These are phyloP conservation scores for Xylariaceae sp. DNA, from an alignment of 2,329 filamentous ascomycete species.

Conservation along the genomic window DNA sequence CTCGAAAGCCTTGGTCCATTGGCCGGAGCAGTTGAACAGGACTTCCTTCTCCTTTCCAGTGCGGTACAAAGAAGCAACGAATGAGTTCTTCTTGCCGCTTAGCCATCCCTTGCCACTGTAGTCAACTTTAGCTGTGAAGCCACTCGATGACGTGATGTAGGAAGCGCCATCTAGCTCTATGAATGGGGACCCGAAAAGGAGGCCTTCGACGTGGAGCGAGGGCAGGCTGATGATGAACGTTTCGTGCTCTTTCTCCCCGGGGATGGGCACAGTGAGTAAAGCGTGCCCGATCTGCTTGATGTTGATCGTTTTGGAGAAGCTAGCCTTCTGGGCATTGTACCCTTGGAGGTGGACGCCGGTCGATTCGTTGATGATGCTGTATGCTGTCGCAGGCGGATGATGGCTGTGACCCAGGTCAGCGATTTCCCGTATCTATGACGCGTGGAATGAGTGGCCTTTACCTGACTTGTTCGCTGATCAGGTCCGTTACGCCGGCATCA, in stretches of 20 bases:
- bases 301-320: conserved; percentile 44
- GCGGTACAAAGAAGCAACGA: conserved; percentile 39
- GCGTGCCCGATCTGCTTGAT: conserved; percentile 48
- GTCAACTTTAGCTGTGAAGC: conserved; percentile 41
- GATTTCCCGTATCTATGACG: conserved; percentile 3
- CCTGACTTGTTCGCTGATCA: conserved; percentile 43
- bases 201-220: conserved; percentile 43
- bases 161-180: conserved; percentile 44
- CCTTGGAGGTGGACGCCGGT: conserved; percentile 44
- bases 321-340: conserved; percentile 49
- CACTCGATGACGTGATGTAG: conserved; percentile 40
- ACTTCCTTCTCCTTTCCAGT: conserved; percentile 32
- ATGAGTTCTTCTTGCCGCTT: conserved; percentile 42
- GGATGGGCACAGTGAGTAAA: conserved; percentile 42
- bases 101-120: conserved; percentile 44
- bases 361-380: conserved; percentile 40
- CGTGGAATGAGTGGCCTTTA: conserved; percentile 10
- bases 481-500: conserved; percentile 25
- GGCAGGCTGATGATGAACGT: conserved; percentile 46
- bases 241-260: conserved; percentile 35
- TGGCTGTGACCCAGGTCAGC: conserved; percentile 29
- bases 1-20: conserved; percentile 40
- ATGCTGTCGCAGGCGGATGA: conserved; percentile 50
- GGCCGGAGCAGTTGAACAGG: conserved; percentile 35
- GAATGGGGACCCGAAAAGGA: conserved; percentile 43